phyloP scores from a whole-genome alignment of 2,329 filamentous ascomycete species.

The Fusarium algeriense region DNA sequence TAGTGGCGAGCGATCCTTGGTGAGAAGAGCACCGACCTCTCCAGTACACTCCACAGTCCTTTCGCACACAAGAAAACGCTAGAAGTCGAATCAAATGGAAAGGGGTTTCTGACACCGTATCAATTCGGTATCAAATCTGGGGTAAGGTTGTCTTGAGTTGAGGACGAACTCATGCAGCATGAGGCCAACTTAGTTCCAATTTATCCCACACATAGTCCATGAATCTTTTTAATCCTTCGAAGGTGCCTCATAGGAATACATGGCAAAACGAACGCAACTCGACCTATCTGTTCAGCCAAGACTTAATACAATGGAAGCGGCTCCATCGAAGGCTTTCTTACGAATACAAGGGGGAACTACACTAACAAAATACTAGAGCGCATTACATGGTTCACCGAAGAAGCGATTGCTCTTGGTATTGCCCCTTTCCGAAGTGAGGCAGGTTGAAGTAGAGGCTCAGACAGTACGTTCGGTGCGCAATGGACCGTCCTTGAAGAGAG shows the following conservation, averaged over 20 bases:
- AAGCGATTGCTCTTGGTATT: too few species aligned
- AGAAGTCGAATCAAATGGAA: accelerated
- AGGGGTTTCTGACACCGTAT: accelerated
- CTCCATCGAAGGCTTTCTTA: background rate
- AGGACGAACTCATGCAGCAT: background rate
- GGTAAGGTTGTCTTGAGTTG: background rate
- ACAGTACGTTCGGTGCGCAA: too few species aligned
- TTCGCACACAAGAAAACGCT: too few species aligned
- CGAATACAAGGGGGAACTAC: background rate
- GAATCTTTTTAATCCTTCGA: background rate
- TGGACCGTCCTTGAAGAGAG: too few species aligned
- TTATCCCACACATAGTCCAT: background rate
- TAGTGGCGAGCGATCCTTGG: background rate
- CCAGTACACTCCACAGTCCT: too few species aligned
- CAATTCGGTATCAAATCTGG: too few species aligned
- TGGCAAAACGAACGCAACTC: accelerated
- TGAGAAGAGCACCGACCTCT: background rate
- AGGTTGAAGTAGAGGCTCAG: too few species aligned
- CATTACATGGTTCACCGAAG: too few species aligned
- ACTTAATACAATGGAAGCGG: background rate
- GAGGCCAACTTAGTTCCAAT: accelerated
- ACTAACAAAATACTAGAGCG: accelerated
- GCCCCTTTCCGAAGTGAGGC: too few species aligned
- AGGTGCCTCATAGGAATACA: accelerated
- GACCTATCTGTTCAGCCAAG: accelerated